Percentiles rank a stretch among this genome's conserved stretches.
These are phyloP conservation scores for Alternaria alternata DNA, from an alignment of 2,329 filamentous ascomycete species.

Conservation along the genomic window DNA sequence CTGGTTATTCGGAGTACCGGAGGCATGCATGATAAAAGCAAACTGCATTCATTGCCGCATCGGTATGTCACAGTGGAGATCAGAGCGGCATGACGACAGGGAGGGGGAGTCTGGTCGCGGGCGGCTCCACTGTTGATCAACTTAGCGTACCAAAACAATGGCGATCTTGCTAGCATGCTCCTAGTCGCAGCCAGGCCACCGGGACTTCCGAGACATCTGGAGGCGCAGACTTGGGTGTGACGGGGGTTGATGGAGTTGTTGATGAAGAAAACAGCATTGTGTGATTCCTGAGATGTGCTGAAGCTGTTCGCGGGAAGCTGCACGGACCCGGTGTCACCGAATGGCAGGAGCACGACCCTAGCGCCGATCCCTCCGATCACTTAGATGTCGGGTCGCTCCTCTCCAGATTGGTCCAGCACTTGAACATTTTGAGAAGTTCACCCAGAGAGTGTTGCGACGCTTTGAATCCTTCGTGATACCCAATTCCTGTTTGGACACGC, in stretches of 20 bases:
- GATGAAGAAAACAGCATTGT: neutral
- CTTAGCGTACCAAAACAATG: constrained; percentile 21
- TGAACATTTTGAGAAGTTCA: neutral
- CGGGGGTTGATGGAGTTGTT: neutral
- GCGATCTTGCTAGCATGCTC: constrained; percentile 10
- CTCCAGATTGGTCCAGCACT: neutral
- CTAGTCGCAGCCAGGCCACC: constrained; percentile 14
- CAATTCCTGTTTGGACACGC: constrained; percentile 13
- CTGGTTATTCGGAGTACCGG: neutral
- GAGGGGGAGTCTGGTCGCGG: constrained; percentile 16
- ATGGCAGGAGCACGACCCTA: constrained; percentile 21
- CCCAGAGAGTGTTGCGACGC: neutral
- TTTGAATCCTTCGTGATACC: neutral
- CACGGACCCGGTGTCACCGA: constrained; percentile 13
- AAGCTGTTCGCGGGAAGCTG: constrained; percentile 4
- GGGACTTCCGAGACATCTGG: constrained; percentile 14
- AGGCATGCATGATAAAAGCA: constrained; percentile 2
- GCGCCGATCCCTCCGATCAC: constrained; percentile 20
- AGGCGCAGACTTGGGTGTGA: neutral
- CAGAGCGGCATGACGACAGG: constrained; percentile 34
- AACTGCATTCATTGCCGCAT: neutral
- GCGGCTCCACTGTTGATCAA: constrained; percentile 31
- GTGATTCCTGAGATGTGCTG: neutral
- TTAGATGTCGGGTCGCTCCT: neutral
- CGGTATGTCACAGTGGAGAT: constrained; percentile 18